phyloP scores from a whole-genome alignment of 352 stramenopile species.

The Albugo laibachii region DNA sequence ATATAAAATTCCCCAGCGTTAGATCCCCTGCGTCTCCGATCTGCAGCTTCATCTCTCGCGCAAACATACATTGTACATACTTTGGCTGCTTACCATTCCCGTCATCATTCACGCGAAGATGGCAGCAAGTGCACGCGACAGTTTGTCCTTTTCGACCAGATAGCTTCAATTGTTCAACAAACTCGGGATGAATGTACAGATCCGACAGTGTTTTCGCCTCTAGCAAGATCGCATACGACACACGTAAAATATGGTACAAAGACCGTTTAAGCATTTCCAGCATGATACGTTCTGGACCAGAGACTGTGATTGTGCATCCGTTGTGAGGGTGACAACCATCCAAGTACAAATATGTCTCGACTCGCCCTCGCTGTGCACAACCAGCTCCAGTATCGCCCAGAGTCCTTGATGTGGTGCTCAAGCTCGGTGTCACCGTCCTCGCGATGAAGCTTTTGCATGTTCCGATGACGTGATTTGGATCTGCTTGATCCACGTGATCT shows the following conservation, averaged over 20 bases:
- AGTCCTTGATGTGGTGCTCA: background rate
- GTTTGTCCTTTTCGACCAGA: slow-evolving; percentile 14
- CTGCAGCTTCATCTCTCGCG: slow-evolving; percentile 43
- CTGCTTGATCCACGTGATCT: slow-evolving; percentile 75
- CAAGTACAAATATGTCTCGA: slow-evolving; percentile 86
- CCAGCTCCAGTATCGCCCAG: background rate
- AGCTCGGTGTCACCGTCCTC: slow-evolving; percentile 20
- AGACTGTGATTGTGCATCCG: slow-evolving; percentile 87
- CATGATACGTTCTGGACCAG: slow-evolving; percentile 68
- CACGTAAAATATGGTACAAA: slow-evolving; percentile 77
- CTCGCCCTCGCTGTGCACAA: slow-evolving; percentile 14
- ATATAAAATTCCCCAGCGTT: slow-evolving; percentile 63
- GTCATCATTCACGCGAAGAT: slow-evolving; percentile 33
- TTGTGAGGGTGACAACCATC: slow-evolving; percentile 88
- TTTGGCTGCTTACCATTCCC: slow-evolving; percentile 16
- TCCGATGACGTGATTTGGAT: slow-evolving; percentile 29
- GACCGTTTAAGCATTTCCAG: slow-evolving; percentile 87
- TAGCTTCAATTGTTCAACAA: background rate
- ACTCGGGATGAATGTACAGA: slow-evolving; percentile 28
- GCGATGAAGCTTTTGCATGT: slow-evolving; percentile 47
- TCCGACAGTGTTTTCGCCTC: slow-evolving; percentile 89
- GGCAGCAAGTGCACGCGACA: slow-evolving; percentile 59
- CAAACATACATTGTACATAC: slow-evolving; percentile 50
- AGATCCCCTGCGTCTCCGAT: slow-evolving; percentile 47
- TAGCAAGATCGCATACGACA: slow-evolving; percentile 91